Evolutionary conservation across 2,329 filamentous ascomycete genomes (phyloP), one percentile per base, ranked within the genome.

Genomic region (Paradendryphiella salina): DNA sequence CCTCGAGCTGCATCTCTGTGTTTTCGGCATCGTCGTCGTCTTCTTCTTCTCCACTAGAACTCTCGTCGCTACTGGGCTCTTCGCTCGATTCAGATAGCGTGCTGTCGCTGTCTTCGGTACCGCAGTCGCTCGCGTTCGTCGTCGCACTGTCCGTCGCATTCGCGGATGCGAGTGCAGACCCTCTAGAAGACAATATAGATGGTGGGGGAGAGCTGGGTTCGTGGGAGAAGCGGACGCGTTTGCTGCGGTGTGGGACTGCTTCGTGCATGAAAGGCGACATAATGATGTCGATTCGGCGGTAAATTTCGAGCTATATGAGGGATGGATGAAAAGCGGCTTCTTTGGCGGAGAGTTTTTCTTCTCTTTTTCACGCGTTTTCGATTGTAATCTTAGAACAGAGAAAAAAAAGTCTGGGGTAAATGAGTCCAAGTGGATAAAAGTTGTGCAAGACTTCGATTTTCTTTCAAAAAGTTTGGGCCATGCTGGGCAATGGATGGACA

Each of bases 21-120:
- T 57, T 56, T 18, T 63, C 10, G 23, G 23, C 23, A 8, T 64
- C 54, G 26, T 47, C 38, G 3, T 60, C 61, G 10, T 40, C 38
- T 6, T 57, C 52, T 8, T 60, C 61, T 8, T 63, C 62, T n/a
- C 73, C 70, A 33, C 59, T 63, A 1, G 64, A 67, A 38, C 63
- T 69, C 17, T 69, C 62, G 17, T 68, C 69, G 59, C 71, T 73
- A 52, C 71, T 73, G 14, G 72, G 68, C 42, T 73, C 72, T 43
- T 71, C 67, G 47, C 71, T 73, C 18, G 72, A 73, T 15, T 68
- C 63, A 20, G 65, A 67, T 0, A 72, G 23, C 20, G 67, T 65
- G 55, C 59, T 71, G 23, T 61, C 63, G 14, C 49, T 60, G n/a
- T 64, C 63, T 8, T 50, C 60, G 3, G 37, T 47, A 15, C 60